Conservation (phyloP, 495 filamentous ascomycete genomes). For the Aspergillus cristatus region DNA sequence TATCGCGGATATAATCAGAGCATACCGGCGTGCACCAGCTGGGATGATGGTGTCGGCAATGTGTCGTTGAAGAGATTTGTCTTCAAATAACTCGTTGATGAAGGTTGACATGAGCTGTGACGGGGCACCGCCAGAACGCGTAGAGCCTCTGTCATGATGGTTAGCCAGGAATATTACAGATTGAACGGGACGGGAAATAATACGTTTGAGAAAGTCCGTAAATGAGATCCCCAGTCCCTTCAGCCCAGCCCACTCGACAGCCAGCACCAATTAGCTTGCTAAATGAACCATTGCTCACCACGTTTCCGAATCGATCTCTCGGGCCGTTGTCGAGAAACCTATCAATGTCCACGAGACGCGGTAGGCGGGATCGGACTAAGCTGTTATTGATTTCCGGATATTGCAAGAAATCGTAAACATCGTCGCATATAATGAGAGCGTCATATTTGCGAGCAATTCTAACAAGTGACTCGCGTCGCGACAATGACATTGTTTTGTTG, state of each 20-base stretch:
- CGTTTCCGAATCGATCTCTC: conserved; percentile 50
- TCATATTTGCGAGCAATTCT: conserved; percentile 51
- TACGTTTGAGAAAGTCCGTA: conserved; percentile 47
- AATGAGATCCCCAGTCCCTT: conserved; percentile 48
- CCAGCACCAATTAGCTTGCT: conserved; percentile 63
- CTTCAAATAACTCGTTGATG: conserved; percentile 43
- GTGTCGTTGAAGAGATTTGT: conserved; percentile 36
- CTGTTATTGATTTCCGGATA: no score
- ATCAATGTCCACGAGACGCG: conserved; percentile 60
- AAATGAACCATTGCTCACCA: conserved; percentile 63
- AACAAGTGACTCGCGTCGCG: conserved; percentile 45
- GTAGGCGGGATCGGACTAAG: conserved; percentile 40
- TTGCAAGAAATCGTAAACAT: conserved; percentile 69
- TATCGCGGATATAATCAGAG: conserved; percentile 38
- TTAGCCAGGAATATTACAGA: conserved; percentile 1
- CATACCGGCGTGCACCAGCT: conserved; percentile 42
- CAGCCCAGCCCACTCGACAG: conserved; percentile 60
- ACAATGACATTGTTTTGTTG: conserved; percentile 48
- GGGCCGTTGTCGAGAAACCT: conserved; percentile 30
- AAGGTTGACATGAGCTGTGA: conserved; percentile 57
- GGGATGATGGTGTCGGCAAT: conserved; percentile 32
- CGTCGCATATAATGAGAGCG: conserved; percentile 59
- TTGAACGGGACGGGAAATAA: no score
- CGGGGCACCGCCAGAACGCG: conserved; percentile 59
- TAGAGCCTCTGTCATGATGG: conserved; percentile 38